Percentiles rank a stretch among this genome's conserved stretches.
phyloP scores from a whole-genome alignment of 306 rosid genomes.

The Senna tora region DNA sequence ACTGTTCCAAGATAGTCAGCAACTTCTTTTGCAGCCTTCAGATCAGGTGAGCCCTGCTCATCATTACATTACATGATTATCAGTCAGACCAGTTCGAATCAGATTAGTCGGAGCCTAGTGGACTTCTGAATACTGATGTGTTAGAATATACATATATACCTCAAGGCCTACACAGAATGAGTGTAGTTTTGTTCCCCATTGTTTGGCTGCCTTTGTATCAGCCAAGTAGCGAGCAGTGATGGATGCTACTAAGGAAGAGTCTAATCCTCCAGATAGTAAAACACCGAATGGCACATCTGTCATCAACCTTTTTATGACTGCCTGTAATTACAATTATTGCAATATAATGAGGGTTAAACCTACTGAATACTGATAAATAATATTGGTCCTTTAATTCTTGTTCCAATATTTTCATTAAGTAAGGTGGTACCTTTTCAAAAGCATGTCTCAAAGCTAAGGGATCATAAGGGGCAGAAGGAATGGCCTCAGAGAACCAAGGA shows the following conservation, averaged over 20 bases:
- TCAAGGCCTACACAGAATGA: conserved; percentile 92
- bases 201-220: conserved; percentile 81
- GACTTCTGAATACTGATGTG: too few relatives aligned
- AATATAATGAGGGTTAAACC: too few relatives aligned
- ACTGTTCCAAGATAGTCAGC: conserved; percentile 89
- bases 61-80: too few relatives aligned
- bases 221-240: conserved; percentile 88
- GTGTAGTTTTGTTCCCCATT: conserved; percentile 92
- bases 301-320: conserved; percentile 93
- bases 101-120: too few relatives aligned
- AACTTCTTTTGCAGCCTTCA: conserved; percentile 95
- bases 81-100: too few relatives aligned
- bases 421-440: conserved; percentile 63
- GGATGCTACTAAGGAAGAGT: conserved; percentile 94
- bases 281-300: conserved; percentile 98
- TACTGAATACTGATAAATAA: too few relatives aligned
- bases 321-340: too few relatives aligned
- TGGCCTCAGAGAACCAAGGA: conserved; percentile 81
- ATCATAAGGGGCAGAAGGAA: conserved; percentile 89
- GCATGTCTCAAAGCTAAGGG: conserved; percentile 74
- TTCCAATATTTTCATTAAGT: too few relatives aligned
- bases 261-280: conserved; percentile 89
- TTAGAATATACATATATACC: conserved; percentile 59
- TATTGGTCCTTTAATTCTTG: too few relatives aligned
- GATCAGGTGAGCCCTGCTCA: conserved; percentile 98